Evolutionary conservation across 1,139 yeast species (phyloP).

Genomic region (Debaryomyces sp.): DNA sequence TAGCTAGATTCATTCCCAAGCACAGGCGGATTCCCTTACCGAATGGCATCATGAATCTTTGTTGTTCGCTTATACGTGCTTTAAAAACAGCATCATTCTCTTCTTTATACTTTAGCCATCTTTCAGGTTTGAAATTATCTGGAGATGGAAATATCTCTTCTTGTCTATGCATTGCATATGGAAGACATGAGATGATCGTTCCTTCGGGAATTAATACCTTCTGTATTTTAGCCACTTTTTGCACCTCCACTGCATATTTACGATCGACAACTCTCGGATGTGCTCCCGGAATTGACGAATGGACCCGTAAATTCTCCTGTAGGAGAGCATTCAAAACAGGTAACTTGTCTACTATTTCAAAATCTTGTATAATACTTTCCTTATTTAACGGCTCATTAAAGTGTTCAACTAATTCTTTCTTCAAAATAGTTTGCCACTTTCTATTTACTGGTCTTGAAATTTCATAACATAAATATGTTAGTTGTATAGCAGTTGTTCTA

Average conservation of each 20-base stretch:
- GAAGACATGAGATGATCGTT: slow-evolving; percentile 63
- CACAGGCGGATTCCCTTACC: slow-evolving; percentile 79
- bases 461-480: slow-evolving; percentile 64
- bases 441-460: slow-evolving; percentile 53
- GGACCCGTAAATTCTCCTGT: slow-evolving; percentile 60
- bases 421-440: slow-evolving; percentile 44
- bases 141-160: slow-evolving; percentile 54
- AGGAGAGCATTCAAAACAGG: slow-evolving; percentile 60
- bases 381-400: slow-evolving; percentile 34
- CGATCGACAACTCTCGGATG: slow-evolving; percentile 60
- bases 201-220: slow-evolving; percentile 49
- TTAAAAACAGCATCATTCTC: slow-evolving; percentile 37
- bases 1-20: slow-evolving; percentile 68
- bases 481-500: slow-evolving; percentile 71
- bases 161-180: slow-evolving; percentile 65
- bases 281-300: slow-evolving; percentile 74
- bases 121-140: slow-evolving; percentile 54
- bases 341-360: slow-evolving; percentile 49
- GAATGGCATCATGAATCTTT: slow-evolving; percentile 63
- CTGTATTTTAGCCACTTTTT: slow-evolving; percentile 8
- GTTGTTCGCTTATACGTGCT: slow-evolving; percentile 46
- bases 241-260: slow-evolving; percentile 22
- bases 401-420: slow-evolving; percentile 40
- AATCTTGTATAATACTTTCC: slow-evolving; percentile 29
- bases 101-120: slow-evolving; percentile 53